Conservation (phyloP, 1,139 yeast species). For the Saccharomycopsis hybrid region DNA sequence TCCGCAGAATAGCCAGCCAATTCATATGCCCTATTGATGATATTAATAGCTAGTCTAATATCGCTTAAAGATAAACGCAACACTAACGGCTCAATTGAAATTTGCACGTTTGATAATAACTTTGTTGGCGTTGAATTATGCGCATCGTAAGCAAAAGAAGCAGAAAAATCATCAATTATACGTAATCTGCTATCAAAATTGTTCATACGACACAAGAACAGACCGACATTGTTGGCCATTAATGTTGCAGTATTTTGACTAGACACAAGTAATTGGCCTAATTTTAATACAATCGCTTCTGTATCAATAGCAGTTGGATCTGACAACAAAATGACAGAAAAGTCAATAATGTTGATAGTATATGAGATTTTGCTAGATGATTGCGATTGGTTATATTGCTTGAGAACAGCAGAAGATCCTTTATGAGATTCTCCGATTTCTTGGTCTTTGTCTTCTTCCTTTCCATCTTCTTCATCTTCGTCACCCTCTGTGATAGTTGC, state of each 20-base stretch:
- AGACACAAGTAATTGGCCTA: conserved; percentile 69
- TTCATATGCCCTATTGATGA: conserved; percentile 65
- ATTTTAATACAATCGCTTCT: conserved; percentile 86
- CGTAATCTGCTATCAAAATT: conserved; percentile 55
- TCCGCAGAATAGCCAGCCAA: conserved; percentile 14
- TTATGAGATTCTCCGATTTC: too few species aligned
- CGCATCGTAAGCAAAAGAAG: conserved; percentile 67
- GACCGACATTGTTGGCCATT: conserved; percentile 75
- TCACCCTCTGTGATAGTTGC: conserved; percentile 8
- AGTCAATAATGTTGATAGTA: conserved; percentile 67
- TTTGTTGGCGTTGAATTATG: conserved; percentile 56
- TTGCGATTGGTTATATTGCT: not conserved
- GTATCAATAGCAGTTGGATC: conserved; percentile 65
- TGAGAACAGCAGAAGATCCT: conserved; percentile 2
- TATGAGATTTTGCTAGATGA: conserved; percentile 36
- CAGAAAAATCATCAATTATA: conserved; percentile 82
- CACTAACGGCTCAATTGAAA: conserved; percentile 74
- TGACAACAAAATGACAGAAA: conserved; percentile 74
- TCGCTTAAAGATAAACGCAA: conserved; percentile 82
- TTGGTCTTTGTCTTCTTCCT: conserved; percentile 13
- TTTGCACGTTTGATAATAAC: conserved; percentile 51
- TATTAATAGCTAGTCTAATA: conserved; percentile 68
- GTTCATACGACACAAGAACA: conserved; percentile 79
- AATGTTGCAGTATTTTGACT: conserved; percentile 59
- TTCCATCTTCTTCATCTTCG: conserved; percentile 17